Percentiles rank a stretch among this genome's conserved stretches.
phyloP scores from a whole-genome alignment of 768 basidiomycete species.

The Boletus insuetus region DNA sequence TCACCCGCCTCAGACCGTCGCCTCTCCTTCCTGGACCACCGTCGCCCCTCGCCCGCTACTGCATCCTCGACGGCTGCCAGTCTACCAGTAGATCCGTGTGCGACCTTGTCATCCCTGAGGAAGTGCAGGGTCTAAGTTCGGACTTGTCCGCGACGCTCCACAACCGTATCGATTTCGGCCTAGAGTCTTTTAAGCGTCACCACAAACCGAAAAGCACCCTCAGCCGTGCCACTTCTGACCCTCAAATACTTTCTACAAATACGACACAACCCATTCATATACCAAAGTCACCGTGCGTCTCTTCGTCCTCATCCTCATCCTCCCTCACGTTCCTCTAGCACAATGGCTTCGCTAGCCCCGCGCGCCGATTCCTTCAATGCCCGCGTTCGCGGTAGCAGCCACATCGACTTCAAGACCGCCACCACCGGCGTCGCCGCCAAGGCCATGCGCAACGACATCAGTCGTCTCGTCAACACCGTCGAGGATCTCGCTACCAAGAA shows the following conservation, averaged over 20 bases:
- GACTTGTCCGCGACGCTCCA: constrained; percentile 35
- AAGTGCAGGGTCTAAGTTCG: constrained; percentile 24
- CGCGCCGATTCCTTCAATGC: constrained; percentile 66
- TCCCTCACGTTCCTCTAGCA: constrained; percentile 33
- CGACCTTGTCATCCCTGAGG: constrained; percentile 32
- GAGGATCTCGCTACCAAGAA: constrained; percentile 77
- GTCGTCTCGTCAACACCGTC: constrained; percentile 85
- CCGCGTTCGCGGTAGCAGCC: constrained; percentile 72
- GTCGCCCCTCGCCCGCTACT: constrained; percentile 25
- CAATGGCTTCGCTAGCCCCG: constrained; percentile 56
- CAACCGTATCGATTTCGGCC: constrained; percentile 32
- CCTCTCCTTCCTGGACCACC: constrained; percentile 1
- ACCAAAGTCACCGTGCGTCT: constrained; percentile 41
- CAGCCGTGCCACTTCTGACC: constrained; percentile 46
- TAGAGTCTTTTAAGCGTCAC: constrained; percentile 57
- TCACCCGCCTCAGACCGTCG: constrained; percentile 8
- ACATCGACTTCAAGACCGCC: constrained; percentile 98
- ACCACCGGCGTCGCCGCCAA: constrained; percentile 92
- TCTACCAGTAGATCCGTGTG: constrained; percentile 22
- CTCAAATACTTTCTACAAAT: constrained; percentile 58
- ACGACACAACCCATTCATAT: constrained; percentile 62
- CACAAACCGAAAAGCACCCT: constrained; percentile 50
- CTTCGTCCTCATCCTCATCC: constrained; percentile 7
- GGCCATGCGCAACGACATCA: constrained; percentile 98
- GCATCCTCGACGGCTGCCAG: constrained; percentile 1